Conservation (phyloP, 345 rosid species). For the Laguncularia racemosa region DNA sequence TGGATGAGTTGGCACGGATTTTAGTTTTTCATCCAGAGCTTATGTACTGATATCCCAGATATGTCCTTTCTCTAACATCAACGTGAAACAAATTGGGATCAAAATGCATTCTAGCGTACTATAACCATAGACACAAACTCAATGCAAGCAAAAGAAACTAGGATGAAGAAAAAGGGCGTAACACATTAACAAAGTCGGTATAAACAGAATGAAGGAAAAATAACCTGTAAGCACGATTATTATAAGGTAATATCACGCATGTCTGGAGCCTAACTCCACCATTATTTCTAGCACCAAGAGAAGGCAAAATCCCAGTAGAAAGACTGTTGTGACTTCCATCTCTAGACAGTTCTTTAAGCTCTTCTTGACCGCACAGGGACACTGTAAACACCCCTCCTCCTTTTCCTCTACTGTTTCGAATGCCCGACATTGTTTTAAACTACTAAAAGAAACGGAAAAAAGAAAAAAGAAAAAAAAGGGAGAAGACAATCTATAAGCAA, state of each 20-base stretch:
- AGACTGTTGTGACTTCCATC: conserved; percentile 86
- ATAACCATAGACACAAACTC: too few species aligned
- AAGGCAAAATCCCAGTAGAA: conserved; percentile 71
- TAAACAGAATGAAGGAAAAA: conserved; percentile 2
- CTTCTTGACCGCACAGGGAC: conserved; percentile 49
- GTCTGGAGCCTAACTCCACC: conserved; percentile 58
- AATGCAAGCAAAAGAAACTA: too few species aligned
- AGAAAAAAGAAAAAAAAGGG: neutral
- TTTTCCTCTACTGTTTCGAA: conserved; percentile 4
- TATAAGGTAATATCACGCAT: conserved; percentile 66
- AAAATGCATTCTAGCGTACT: too few species aligned
- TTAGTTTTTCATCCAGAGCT: too few species aligned
- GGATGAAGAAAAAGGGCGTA: too few species aligned
- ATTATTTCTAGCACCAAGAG: conserved; percentile 84
- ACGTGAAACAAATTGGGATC: too few species aligned
- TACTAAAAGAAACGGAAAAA: too few species aligned
- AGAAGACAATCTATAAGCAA: too few species aligned
- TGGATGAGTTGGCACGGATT: too few species aligned
- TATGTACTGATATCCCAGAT: too few species aligned
- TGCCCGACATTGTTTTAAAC: conserved; percentile 11
- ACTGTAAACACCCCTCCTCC: conserved; percentile 23
- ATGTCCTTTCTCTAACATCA: too few species aligned
- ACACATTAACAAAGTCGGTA: too few species aligned
- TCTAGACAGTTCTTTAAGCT: conserved; percentile 68
- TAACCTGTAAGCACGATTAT: conserved; percentile 79